Percentiles rank a stretch among this genome's conserved stretches.
phyloP scores from a whole-genome alignment of 2,329 filamentous ascomycete species.

The Nigrospora osmanthi region DNA sequence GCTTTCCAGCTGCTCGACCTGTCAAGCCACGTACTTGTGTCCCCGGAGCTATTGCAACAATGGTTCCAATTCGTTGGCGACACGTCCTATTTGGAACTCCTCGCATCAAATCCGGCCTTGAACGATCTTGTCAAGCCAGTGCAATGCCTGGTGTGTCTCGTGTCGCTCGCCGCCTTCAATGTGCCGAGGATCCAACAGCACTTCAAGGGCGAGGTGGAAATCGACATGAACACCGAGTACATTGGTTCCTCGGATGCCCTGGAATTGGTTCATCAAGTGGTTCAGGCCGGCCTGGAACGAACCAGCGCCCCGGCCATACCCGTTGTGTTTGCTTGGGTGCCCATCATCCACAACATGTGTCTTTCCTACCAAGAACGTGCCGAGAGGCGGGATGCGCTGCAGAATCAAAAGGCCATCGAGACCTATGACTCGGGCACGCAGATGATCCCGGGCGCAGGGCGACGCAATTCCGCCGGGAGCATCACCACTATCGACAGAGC shows the following conservation, averaged over 20 bases:
- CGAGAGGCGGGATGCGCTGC: constrained; percentile 49
- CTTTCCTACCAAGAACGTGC: constrained; percentile 53
- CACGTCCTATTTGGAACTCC: constrained; percentile 60
- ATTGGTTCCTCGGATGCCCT: constrained; percentile 63
- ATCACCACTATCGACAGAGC: constrained; percentile 55
- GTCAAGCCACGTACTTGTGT: constrained; percentile 44
- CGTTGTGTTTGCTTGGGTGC: constrained; percentile 72
- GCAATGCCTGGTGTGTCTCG: constrained; percentile 60
- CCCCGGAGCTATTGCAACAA: constrained; percentile 49
- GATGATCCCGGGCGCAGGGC: constrained; percentile 29
- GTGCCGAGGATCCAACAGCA: constrained; percentile 50
- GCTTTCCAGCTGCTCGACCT: constrained; percentile 63
- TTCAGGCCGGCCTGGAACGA: constrained; percentile 50
- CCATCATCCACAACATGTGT: constrained; percentile 65
- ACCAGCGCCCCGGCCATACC: constrained; percentile 60
- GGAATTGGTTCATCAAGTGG: constrained; percentile 64
- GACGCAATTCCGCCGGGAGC: constrained; percentile 53
- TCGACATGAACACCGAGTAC: constrained; percentile 43
- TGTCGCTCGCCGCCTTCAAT: constrained; percentile 68
- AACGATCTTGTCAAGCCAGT: constrained; percentile 51
- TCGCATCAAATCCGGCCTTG: constrained; percentile 29
- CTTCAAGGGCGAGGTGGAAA: constrained; percentile 39
- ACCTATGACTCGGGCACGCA: constrained; percentile 41
- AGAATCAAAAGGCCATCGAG: constrained; percentile 51
- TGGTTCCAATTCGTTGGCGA: constrained; percentile 72